A percentile compares a stretch with the other conserved stretches of the same genome.
Evolutionary conservation across 2,329 filamentous ascomycete species (phyloP).

Genomic region (Zelopaecilomyces penicillatus): DNA sequence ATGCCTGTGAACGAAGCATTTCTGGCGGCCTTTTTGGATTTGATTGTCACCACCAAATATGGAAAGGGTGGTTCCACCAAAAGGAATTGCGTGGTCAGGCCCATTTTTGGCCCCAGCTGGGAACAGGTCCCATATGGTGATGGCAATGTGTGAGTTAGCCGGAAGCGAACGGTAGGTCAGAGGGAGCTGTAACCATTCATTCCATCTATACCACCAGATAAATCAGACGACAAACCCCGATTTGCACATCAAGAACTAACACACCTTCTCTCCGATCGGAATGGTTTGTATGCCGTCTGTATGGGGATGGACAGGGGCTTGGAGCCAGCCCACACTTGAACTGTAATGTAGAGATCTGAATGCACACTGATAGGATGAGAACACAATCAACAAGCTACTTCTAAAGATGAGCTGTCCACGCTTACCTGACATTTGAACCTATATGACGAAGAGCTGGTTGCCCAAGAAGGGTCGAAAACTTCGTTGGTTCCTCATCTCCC

Average conservation of each 20-base stretch:
- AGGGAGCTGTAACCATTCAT: conserved; percentile 89
- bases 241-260: conserved; percentile 2
- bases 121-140: conserved; percentile 92
- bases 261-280: conserved; percentile 63
- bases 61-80: conserved; percentile 84
- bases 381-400: too few relatives aligned
- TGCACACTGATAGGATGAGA: too few relatives aligned
- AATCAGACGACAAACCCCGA: neutral
- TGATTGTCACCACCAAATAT: conserved; percentile 93
- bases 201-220: conserved; percentile 55
- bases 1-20: conserved; percentile 77
- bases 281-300: conserved; percentile 87
- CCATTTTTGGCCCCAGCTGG: conserved; percentile 64
- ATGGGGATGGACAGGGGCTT: conserved; percentile 88
- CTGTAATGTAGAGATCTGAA: conserved; percentile 88
- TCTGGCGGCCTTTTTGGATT: conserved; percentile 82
- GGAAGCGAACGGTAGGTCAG: conserved; percentile 78
- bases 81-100: conserved; percentile 74
- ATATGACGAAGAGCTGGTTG: conserved; percentile 76
- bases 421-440: conserved; percentile 71
- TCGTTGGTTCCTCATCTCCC: conserved; percentile 33
- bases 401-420: too few relatives aligned
- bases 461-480: conserved; percentile 63
- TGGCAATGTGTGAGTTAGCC: conserved; percentile 72
- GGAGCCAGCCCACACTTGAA: conserved; percentile 90